phyloP scores from a whole-genome alignment of 768 basidiomycete species.

The Mrakia frigida region DNA sequence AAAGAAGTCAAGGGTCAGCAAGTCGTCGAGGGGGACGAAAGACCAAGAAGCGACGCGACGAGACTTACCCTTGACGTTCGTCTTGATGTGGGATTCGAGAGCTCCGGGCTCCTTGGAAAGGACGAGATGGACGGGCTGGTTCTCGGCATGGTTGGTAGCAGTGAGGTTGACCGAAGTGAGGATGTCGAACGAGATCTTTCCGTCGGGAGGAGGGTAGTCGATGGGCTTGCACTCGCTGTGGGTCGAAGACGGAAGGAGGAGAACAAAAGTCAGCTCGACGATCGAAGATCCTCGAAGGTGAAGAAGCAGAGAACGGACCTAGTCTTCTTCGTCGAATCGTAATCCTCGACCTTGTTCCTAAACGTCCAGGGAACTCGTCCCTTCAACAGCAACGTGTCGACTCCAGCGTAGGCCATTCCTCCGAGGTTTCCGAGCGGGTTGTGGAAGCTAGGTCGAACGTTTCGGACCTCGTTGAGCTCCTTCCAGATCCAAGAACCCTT shows the following conservation, averaged over 20 bases:
- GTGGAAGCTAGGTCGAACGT: constrained; percentile 81
- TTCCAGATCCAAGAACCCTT: constrained; percentile 75
- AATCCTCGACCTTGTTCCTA: constrained; percentile 56
- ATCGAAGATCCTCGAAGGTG: not conserved
- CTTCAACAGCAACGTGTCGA: constrained; percentile 77
- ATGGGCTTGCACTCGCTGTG: constrained; percentile 61
- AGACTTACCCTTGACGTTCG: constrained; percentile 51
- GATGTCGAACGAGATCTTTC: constrained; percentile 86
- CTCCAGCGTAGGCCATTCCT: constrained; percentile 79
- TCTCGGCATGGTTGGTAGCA: constrained; percentile 94
- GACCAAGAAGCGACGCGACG: not conserved
- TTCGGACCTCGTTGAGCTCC: constrained; percentile 84
- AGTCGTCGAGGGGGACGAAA: not conserved
- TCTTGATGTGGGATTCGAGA: constrained; percentile 62
- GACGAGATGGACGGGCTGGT: constrained; percentile 83
- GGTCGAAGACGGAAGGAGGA: not conserved
- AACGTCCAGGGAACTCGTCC: constrained; percentile 93
- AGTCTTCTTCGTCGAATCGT: constrained; percentile 67
- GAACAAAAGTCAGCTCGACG: not conserved
- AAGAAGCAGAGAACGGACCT: constrained; percentile 40
- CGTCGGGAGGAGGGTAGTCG: constrained; percentile 77
- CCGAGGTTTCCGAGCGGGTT: constrained; percentile 73
- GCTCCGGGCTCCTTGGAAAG: constrained; percentile 55
- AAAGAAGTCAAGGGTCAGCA: not conserved
- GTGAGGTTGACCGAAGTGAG: constrained; percentile 84